These are phyloP conservation scores for Hymenoscyphus linearis DNA, from an alignment of 2,329 filamentous ascomycete species.

Conservation along the genomic window DNA sequence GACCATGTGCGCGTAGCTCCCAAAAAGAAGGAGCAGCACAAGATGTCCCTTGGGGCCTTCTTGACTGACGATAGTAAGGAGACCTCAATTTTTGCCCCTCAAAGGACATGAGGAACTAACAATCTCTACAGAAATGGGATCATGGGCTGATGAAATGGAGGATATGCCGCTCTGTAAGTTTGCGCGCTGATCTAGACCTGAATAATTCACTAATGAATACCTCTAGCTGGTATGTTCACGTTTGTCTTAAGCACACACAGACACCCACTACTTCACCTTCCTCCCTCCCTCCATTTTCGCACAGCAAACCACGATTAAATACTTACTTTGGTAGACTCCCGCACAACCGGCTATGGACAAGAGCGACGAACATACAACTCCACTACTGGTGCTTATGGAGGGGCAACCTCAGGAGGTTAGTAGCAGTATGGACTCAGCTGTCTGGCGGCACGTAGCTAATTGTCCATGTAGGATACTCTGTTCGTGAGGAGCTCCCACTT, in stretches of 20 bases:
- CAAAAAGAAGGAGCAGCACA: conserved; percentile 79
- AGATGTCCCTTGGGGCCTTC: conserved; percentile 97
- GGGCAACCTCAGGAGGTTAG: conserved; percentile 28
- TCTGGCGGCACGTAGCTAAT: conserved; percentile 13
- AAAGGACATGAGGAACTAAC: conserved; percentile 36
- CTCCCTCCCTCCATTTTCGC: neutral
- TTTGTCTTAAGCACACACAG: neutral
- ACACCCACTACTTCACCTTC: neutral
- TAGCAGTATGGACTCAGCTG: conserved; percentile 11
- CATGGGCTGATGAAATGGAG: conserved; percentile 99
- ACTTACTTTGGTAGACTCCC: conserved; percentile 29
- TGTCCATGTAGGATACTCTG: conserved; percentile 45
- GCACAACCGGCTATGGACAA: conserved; percentile 28
- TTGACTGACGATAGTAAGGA: conserved; percentile 82
- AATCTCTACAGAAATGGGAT: conserved; percentile 60
- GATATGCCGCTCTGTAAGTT: conserved; percentile 47
- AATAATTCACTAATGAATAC: conserved; percentile 24
- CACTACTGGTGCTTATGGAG: conserved; percentile 30
- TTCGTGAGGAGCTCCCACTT: conserved; percentile 75
- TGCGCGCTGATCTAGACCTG: neutral
- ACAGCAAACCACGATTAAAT: neutral
- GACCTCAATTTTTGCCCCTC: conserved; percentile 15
- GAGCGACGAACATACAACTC: conserved; percentile 32
- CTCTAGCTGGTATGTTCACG: conserved; percentile 30
- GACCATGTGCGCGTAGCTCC: conserved; percentile 60